phyloP scores from a whole-genome alignment of 495 filamentous ascomycete genomes.

The Rhypophila decipiens region DNA sequence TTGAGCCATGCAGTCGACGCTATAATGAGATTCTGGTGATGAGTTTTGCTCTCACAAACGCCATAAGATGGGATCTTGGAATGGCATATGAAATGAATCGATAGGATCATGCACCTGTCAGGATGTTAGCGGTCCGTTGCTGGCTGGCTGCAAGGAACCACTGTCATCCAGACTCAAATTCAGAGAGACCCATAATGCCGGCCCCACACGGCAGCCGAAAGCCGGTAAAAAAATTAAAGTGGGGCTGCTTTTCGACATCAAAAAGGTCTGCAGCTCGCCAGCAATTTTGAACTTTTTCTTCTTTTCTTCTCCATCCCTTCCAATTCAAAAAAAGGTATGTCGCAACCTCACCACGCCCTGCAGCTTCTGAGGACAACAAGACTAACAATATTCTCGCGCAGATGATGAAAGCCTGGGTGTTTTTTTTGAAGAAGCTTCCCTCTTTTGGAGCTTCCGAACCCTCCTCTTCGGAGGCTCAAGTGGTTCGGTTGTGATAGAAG shows the following conservation, averaged over 20 bases:
- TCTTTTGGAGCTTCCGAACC: constrained; percentile 62
- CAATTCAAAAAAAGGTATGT: constrained; percentile 67
- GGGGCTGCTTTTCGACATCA: constrained; percentile 3
- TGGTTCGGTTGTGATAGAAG: constrained; percentile 64
- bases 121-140: no score
- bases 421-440: constrained; percentile 70
- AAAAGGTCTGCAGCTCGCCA: constrained; percentile 9
- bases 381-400: constrained; percentile 49
- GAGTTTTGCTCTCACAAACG: no score
- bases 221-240: not conserved
- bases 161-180: not conserved
- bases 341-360: not conserved
- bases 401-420: constrained; percentile 99
- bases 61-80: not conserved
- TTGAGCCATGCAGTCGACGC: constrained; percentile 15
- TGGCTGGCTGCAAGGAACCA: no score
- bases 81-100: no score
- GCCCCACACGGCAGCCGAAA: not conserved
- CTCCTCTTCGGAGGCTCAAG: constrained; percentile 82
- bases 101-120: no score
- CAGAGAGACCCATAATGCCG: not conserved
- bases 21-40: not conserved
- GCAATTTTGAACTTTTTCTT: constrained; percentile 27
- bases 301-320: constrained; percentile 76
- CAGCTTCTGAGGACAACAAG: no score